These are phyloP conservation scores for Cladorrhinum sp. DNA, from an alignment of 2,329 filamentous ascomycete genomes.

Conservation along the genomic window DNA sequence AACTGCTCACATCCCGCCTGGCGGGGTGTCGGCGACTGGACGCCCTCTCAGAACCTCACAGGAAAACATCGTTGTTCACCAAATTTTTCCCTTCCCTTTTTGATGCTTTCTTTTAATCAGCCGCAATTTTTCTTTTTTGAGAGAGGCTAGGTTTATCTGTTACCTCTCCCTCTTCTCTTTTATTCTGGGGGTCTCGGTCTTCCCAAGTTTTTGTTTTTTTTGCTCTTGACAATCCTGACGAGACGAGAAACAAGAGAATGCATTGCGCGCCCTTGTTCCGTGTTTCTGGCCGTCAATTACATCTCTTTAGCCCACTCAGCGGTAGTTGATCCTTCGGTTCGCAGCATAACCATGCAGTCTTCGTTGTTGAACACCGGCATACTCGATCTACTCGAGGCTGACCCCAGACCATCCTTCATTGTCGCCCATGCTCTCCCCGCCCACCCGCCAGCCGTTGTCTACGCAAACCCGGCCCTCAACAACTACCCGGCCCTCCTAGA, in stretches of 20 bases:
- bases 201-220: neutral
- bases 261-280: slow-evolving; percentile 13
- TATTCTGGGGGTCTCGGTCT: neutral
- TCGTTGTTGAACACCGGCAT: slow-evolving; percentile 31
- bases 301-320: slow-evolving; percentile 7
- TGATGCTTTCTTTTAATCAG: neutral
- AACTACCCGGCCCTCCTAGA: slow-evolving; percentile 24
- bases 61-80: neutral
- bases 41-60: neutral
- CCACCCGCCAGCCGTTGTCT: slow-evolving; percentile 30
- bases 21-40: neutral
- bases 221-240: neutral
- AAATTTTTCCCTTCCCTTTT: neutral
- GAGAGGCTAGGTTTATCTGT: neutral
- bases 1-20: neutral
- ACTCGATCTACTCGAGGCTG: slow-evolving; percentile 39
- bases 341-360: slow-evolving; percentile 23
- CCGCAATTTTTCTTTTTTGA: neutral
- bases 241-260: slow-evolving; percentile 12
- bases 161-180: neutral
- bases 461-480: slow-evolving; percentile 31
- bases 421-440: slow-evolving; percentile 25
- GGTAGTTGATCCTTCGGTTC: slow-evolving; percentile 4
- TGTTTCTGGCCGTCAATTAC: slow-evolving; percentile 7
- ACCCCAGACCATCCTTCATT: slow-evolving; percentile 37